Base-by-base conservation (phyloP, 352 stramenopile species). In the Peronospora destructor region DNA sequence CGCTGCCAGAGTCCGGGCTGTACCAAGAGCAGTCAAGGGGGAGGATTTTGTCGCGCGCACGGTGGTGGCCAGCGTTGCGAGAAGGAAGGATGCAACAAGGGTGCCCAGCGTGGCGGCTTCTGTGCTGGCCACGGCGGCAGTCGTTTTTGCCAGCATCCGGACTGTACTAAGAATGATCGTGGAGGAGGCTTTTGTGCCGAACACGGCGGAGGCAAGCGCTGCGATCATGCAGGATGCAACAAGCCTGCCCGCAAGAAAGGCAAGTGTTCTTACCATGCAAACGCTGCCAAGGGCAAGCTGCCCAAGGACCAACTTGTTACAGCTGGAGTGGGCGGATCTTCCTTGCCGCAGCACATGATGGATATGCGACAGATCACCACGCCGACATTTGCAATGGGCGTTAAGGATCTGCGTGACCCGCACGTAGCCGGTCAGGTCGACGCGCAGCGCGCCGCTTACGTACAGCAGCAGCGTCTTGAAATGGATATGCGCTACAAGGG, bases 151-250 rank as follows among this genome's bases (percentile, higher is more conserved):
- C 71, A 87, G 59, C 71, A 87, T 46, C 71, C 73, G n/a, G 81
- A 88, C 42, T 95, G 84, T 66, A 88, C 76, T 49, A 93, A 93
- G 64, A 91, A 91, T 51, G 84, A 93, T 55, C 78, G 83, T 14
- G 83, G 84, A 10, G 84, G 83, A 21, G 84, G 84, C 35, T 93
- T 84, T 51, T 95, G 84, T 54, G 83, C 83, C 4, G 75, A 90
- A 43, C 84, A 95, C 53, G 84, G 84, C 41, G 84, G 84, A 29
- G 84, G 83, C 55, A 88, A 90, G 52, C 78, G 83, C 13, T 95
- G 84, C 59, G 75, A 84, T 48, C 58, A 85, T 44, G 41, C 73
- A 3, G 72, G 68, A 26, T 95, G 84, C 67, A 86, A 87, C 62
- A 85, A 86, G 42, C 85, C 83, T 0, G 80, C 80, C 26, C 77